phyloP scores from a whole-genome alignment of 805 yeast species.

The Cyberlindnera subsufficiens region DNA sequence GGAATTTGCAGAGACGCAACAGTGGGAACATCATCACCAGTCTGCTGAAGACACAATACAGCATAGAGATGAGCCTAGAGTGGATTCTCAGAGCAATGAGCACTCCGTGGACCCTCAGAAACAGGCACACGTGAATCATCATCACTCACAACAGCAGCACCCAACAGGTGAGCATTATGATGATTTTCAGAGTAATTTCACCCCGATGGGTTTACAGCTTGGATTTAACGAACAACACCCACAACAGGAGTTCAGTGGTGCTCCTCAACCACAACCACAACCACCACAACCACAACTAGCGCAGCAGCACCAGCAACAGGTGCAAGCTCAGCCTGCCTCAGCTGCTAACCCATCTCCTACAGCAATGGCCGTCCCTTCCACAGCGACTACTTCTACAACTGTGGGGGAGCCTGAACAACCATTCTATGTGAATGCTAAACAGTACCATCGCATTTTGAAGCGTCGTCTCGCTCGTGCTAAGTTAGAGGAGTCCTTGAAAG shows the following conservation, averaged over 20 bases:
- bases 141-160: constrained; percentile 1
- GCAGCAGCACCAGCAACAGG: not conserved
- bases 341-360: constrained; percentile 13
- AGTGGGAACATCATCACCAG: constrained; percentile 3
- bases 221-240: not conserved
- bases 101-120: constrained; percentile 1
- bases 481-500: constrained; percentile 81
- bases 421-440: constrained; percentile 95
- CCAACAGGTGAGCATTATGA: constrained; percentile 5
- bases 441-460: constrained; percentile 89
- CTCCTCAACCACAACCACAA: constrained; percentile 1
- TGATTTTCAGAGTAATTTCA: constrained; percentile 1
- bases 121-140: not conserved
- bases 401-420: constrained; percentile 60
- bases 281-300: constrained; percentile 1
- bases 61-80: constrained; percentile 2
- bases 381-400: no score
- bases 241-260: not conserved
- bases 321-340: constrained; percentile 11
- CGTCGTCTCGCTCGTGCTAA: constrained; percentile 91
- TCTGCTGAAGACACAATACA: constrained; percentile 2
- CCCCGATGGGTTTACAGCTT: constrained; percentile 3
- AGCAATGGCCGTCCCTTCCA: not conserved
- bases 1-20: constrained; percentile 6
- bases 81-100: no score